Evolutionary conservation across 345 rosid species (phyloP), one percentile per base, ranked within the genome.

Genomic region (Nephelium lappaceum): DNA sequence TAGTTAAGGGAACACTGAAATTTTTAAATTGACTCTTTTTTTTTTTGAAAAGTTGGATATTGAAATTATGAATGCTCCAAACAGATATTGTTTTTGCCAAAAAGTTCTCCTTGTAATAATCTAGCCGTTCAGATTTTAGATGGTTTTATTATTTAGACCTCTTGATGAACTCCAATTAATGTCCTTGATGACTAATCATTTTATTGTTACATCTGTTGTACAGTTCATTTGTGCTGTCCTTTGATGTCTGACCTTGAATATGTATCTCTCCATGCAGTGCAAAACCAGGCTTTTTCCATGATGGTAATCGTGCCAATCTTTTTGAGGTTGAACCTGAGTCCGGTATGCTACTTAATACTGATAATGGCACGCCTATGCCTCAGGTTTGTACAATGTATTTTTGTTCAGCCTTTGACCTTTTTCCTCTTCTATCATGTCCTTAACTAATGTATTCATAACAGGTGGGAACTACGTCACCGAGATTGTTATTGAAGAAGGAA

Each of bases 261-360:
- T 74, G 65, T 23, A 58, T 73, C 58, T 63, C 19, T 31, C 41
- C 8, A 1, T 82, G 63, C 93, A 96, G 99, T 79, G 97, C 97
- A 24, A 96, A 96, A 84, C 99, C 99, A 31, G 90, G 99, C 36
- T 96, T 96, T 83, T 96, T 96, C 88, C 97, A 89, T 80, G 99
- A 96, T 67, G 95, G 88, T 62, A 91, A 89, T 36, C 92, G 89
- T 57, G 97, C 97, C 72, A 91, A 84, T 83, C 89, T 96, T 75
- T 96, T 94, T 84, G 97, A 94, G 91, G 98, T 96, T 83, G 98
- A 92, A 81, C 92, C 84, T 5, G 83, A 87, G 72, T 85, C 93
- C 67, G 99, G 97, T 76, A 93, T 94, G 99, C 95, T 96, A 38
- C 72, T 86, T 51, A 94, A 94, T 78, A 94, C 99, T 63, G 99